Evolutionary conservation across 768 basidiomycete genomes (phyloP), one percentile per base, ranked within the genome.

Genomic region (Mycena capillaripes): DNA sequence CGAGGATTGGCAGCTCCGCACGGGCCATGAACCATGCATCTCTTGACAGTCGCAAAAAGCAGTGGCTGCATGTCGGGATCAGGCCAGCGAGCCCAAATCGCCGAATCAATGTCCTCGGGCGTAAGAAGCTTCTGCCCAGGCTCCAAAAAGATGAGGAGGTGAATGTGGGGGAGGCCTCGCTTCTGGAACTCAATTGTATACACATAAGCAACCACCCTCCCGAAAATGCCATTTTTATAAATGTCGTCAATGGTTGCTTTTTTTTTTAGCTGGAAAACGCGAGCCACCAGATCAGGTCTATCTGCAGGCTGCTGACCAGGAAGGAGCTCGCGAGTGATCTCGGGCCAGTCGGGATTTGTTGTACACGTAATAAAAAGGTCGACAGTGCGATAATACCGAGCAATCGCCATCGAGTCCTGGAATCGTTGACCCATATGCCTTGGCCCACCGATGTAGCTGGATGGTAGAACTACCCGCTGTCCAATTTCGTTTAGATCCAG

Each of bases 111-210:
- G 46, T 84, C 76, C 21, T 55, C 75, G 23, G 72, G 69, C 21
- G 65, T 63, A 3, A 53, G 66, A 3, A 76, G 59, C 57, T 73
- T 73, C 19, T 71, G 66, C 1, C 55, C 66, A 0, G 73, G 58
- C 4, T 76, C 46, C 4, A 86, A 67, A 63, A 84, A 82, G 50
- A 87, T 74, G 11, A 87, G 75, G 16, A 86, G 79, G 73, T 87
- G 86, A 69, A 84, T 82, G 69, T 87, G 85, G 52, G 85, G 85
- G 3, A 87, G 81, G 0, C 86, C 85, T 2, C 82, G 74, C 71
- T 86, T 87, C 69, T 87, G 85, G 65, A 85, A 87, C 60, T 88
- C 84, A 53, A 88, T 85, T 16, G 82, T 82, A 58, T 85, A 84
- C 0, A 85, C 79, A 32, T 79, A 78, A 9, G 67, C 67, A 16